Percentiles rank a stretch among this genome's conserved stretches.
Evolutionary conservation across 768 basidiomycete genomes (phyloP).

Genomic region (Boletus pseudopeckii): DNA sequence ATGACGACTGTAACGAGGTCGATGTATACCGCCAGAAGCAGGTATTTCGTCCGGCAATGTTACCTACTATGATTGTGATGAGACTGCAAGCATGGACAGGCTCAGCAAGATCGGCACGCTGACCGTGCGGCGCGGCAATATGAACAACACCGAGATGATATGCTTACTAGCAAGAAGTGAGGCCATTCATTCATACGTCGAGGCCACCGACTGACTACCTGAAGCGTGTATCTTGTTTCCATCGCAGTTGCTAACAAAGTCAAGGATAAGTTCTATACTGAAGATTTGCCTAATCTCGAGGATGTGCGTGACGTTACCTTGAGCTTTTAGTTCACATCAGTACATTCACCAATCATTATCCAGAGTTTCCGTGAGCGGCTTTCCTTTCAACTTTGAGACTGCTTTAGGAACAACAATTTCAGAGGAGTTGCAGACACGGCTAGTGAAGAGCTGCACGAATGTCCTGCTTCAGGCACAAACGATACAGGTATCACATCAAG

Average conservation of each 20-base stretch:
- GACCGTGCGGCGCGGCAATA: conserved; percentile 70
- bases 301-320: conserved; percentile 48
- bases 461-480: conserved; percentile 59
- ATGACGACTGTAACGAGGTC: conserved; percentile 72
- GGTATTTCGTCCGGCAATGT: conserved; percentile 32
- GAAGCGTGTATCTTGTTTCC: conserved; percentile 67
- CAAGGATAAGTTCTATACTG: conserved; percentile 69
- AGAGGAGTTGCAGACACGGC: conserved; percentile 71
- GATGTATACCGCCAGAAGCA: conserved; percentile 78
- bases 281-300: conserved; percentile 65
- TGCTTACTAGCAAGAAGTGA: conserved; percentile 82
- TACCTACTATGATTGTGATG: not conserved
- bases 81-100: conserved; percentile 48
- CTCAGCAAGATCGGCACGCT: conserved; percentile 71
- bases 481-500: conserved; percentile 57
- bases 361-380: conserved; percentile 64
- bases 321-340: conserved; percentile 6
- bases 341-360: conserved; percentile 27
- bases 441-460: conserved; percentile 52
- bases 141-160: conserved; percentile 72
- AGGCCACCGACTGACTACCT: not conserved
- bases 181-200: conserved; percentile 6
- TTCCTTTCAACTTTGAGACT: not conserved
- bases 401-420: conserved; percentile 2
- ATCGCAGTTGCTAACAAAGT: conserved; percentile 64